Evolutionary conservation across 352 stramenopile species (phyloP).

Genomic region (Pythium myriotylum): DNA sequence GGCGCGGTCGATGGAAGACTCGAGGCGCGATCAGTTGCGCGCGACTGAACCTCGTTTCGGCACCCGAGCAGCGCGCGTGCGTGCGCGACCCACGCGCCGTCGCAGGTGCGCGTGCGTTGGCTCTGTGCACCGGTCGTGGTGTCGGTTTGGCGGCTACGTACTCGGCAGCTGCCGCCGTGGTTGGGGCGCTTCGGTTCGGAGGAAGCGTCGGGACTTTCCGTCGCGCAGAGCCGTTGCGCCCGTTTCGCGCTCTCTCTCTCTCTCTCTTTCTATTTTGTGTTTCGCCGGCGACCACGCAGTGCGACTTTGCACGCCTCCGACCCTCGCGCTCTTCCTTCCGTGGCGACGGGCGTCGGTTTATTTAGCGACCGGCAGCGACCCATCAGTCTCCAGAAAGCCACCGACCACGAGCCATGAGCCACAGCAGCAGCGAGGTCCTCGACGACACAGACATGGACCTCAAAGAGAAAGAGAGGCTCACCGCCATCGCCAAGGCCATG

Average conservation of each 20-base stretch:
- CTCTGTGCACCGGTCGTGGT: constrained; percentile 1
- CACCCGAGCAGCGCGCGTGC: constrained; percentile 12
- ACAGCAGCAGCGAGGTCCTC: not conserved
- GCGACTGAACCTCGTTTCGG: constrained; percentile 13
- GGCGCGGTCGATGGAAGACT: no score
- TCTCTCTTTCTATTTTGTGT: constrained; percentile 19
- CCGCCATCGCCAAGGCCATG: constrained; percentile 79
- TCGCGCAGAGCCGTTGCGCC: constrained; percentile 8
- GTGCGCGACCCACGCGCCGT: constrained; percentile 10
- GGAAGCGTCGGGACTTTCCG: no score
- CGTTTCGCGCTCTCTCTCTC: not conserved
- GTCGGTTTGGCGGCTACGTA: constrained; percentile 17
- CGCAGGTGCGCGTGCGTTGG: constrained; percentile 4
- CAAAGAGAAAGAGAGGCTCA: constrained; percentile 72
- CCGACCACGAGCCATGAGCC: constrained; percentile 5
- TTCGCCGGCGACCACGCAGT: constrained; percentile 17
- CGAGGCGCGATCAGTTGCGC: not conserved
- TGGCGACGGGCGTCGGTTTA: constrained; percentile 14
- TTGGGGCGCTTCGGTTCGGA: not conserved
- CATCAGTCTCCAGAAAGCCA: constrained; percentile 9
- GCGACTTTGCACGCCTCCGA: constrained; percentile 5
- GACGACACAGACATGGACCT: constrained; percentile 41
- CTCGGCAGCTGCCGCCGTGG: constrained; percentile 14
- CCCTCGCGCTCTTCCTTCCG: constrained; percentile 7
- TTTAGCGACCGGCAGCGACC: constrained; percentile 9